These are phyloP conservation scores for Ustilago xerochloae DNA, from an alignment of 1,284 basidiomycete species.

Conservation along the genomic window DNA sequence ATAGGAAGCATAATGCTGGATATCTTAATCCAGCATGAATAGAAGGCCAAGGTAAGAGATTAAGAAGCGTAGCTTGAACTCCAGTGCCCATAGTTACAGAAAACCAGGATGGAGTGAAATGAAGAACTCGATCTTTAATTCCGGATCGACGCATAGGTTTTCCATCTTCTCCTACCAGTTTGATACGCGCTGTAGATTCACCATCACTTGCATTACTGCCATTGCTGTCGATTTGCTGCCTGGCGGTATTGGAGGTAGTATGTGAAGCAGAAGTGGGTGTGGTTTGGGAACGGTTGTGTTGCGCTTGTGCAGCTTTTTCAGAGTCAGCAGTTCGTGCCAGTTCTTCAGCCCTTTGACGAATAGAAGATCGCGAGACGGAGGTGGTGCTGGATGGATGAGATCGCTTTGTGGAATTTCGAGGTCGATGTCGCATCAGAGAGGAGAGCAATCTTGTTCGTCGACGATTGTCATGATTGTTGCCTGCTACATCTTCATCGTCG, in stretches of 20 bases:
- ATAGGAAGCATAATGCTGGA: conserved; percentile 34
- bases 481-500: background rate
- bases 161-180: conserved; percentile 40
- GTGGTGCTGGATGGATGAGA: background rate
- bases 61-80: conserved; percentile 49
- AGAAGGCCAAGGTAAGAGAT: conserved; percentile 46
- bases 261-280: too few relatives aligned
- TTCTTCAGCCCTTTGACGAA: conserved; percentile 29
- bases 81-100: conserved; percentile 59
- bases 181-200: conserved; percentile 32
- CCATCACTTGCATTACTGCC: conserved; percentile 4
- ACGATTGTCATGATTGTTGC: background rate
- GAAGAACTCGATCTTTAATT: conserved; percentile 47
- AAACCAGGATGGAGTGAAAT: conserved; percentile 61
- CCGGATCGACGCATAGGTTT: conserved; percentile 42
- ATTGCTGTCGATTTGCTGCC: background rate
- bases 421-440: conserved; percentile 7
- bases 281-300: background rate
- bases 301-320: conserved; percentile 21
- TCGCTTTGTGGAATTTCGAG: background rate
- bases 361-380: conserved; percentile 2
- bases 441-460: background rate
- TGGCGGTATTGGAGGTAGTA: too few relatives aligned
- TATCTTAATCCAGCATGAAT: conserved; percentile 41
- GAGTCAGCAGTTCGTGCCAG: conserved; percentile 38